phyloP scores from a whole-genome alignment of 1,139 yeast genomes.

The Hyphopichia khmerensis region DNA sequence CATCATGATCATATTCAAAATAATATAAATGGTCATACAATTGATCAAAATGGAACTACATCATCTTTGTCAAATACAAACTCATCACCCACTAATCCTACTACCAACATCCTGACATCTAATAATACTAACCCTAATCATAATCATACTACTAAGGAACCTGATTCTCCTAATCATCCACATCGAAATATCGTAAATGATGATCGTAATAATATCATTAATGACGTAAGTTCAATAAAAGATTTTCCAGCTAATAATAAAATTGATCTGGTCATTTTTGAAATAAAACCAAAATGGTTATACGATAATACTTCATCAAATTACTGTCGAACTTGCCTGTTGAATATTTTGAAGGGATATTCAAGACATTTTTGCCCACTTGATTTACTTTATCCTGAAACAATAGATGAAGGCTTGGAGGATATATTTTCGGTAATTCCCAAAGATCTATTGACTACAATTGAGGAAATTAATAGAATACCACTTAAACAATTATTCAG shows the following conservation, averaged over 20 bases:
- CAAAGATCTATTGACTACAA: slow-evolving; percentile 12
- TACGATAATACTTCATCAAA: slow-evolving; percentile 38
- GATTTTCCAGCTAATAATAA: slow-evolving; percentile 4
- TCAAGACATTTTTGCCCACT: slow-evolving; percentile 45
- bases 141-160: not conserved
- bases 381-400: slow-evolving; percentile 34
- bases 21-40: not conserved
- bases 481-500: slow-evolving; percentile 31
- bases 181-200: not conserved
- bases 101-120: not conserved
- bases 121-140: not conserved
- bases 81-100: not conserved
- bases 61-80: no score
- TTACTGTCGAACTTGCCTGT: slow-evolving; percentile 48
- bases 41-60: not conserved
- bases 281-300: slow-evolving; percentile 50
- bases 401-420: slow-evolving; percentile 32
- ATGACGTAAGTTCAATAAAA: not conserved
- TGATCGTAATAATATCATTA: not conserved
- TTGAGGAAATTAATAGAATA: slow-evolving; percentile 21
- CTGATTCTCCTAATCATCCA: not conserved
- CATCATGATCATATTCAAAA: not conserved
- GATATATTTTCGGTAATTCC: slow-evolving; percentile 37
- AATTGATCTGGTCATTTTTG: slow-evolving; percentile 35
- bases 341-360: slow-evolving; percentile 34